Base-by-base conservation (phyloP, 768 basidiomycete genomes). In the Xerocomellus intermedius region DNA sequence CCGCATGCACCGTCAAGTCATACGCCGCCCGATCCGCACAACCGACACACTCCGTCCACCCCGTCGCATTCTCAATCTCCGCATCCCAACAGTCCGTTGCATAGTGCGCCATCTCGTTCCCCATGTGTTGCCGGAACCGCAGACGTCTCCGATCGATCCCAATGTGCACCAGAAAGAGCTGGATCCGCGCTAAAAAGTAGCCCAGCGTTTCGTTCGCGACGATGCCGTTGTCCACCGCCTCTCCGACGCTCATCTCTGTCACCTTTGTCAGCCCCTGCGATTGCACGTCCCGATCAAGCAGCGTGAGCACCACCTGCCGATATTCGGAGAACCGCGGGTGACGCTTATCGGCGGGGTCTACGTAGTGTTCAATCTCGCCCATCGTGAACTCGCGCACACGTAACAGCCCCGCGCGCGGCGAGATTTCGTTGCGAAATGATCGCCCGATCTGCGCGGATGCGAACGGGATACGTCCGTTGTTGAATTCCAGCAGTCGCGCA, bases 1-100 rank as follows among this genome's bases (percentile, higher is more conserved):
- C 80, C 55, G 86, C 79, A 69, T 98, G 97, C 54, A 98, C 95
- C 33, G 83, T 86, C 63, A 99, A 73, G 74, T 99, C 97, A 73
- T 98, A 98, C 47, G 97, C 96, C 1, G 94, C 92, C 44, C 97
- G 89, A 73, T 99, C 97, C 35, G 97, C 97, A 74, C 97, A 99
- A 9, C 97, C 97, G 52, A 98, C 95, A 71, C 97, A 99, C 75
- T 99, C 97, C 50, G 93, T 96, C 97, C 97, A 99, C 42, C 88
- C 70, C 17, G 57, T 58, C 46, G 91, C 89, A 50, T 91, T 94
- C 58, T 94, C 82, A 60, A 98, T 98, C 77, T 99, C 97, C 41
- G 95, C 97, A 69, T 99, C 97, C 97, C 97, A 99, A 73, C 97
- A 99, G 74, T 98, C 96, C 37, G 94, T 84, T 51, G 97, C 96